Percentiles rank a stretch among this genome's conserved stretches.
These are phyloP conservation scores for Ophiosphaerella korrae DNA, from an alignment of 2,329 filamentous ascomycete species.

Conservation along the genomic window DNA sequence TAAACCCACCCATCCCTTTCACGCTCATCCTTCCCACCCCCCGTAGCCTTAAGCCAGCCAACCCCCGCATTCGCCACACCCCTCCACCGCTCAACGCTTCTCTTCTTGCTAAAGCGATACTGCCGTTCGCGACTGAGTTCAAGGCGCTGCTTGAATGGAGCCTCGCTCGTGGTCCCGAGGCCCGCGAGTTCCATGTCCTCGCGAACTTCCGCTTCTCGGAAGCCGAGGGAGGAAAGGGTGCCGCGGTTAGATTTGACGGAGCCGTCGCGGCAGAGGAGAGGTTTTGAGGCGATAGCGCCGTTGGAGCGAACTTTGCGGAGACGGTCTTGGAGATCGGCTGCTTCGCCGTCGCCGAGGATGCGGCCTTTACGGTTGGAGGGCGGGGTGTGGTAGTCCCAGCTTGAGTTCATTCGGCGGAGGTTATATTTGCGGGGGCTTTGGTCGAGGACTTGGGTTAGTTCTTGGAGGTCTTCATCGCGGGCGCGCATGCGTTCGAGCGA, in stretches of 20 bases:
- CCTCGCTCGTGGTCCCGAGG: conserved; percentile 27
- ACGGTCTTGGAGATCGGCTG: conserved; percentile 34
- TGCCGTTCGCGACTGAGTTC: conserved; percentile 40
- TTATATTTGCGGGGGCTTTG: conserved; percentile 52
- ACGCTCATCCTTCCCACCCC: conserved; percentile 30
- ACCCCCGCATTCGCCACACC: conserved; percentile 41
- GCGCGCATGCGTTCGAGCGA: conserved; percentile 55
- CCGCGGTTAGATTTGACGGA: conserved; percentile 30
- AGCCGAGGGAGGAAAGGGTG: conserved; percentile 36
- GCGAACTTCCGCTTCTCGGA: conserved; percentile 44
- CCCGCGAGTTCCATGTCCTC: conserved; percentile 44
- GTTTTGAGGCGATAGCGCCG: conserved; percentile 34
- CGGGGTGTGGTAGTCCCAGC: conserved; percentile 41
- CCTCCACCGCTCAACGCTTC: conserved; percentile 42
- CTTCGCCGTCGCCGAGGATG: conserved; percentile 35
- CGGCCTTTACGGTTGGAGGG: conserved; percentile 43
- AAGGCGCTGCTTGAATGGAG: conserved; percentile 37
- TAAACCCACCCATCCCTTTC: conserved; percentile 36
- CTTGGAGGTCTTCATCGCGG: conserved; percentile 48
- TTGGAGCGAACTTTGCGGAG: conserved; percentile 40
- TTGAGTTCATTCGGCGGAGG: conserved; percentile 29
- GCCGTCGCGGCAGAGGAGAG: conserved; percentile 22
- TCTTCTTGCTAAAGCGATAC: conserved; percentile 41
- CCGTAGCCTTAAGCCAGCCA: conserved; percentile 42
- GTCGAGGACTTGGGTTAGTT: conserved; percentile 50